A percentile compares a stretch with the other conserved stretches of the same genome.
Conservation (phyloP, 495 filamentous ascomycete species). For the Penicillium dipodomyicola region DNA sequence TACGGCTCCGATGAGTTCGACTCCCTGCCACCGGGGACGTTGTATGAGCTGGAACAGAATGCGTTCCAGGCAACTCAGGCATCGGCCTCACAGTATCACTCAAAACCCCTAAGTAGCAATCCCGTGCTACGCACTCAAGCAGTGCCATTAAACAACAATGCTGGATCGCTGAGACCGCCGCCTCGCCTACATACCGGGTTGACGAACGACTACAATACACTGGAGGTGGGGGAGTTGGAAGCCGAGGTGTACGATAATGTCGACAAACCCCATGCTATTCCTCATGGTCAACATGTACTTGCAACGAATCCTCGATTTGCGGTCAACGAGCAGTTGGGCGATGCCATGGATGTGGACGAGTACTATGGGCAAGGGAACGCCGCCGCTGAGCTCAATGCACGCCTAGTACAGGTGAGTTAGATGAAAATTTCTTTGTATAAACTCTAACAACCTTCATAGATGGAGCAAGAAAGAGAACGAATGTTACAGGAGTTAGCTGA, state of each 20-base stretch:
- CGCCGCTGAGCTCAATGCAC: constrained; percentile 16
- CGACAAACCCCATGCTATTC: constrained; percentile 29
- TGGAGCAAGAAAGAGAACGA: constrained; percentile 51
- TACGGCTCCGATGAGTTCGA: constrained; percentile 66
- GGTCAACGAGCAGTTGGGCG: constrained; percentile 14
- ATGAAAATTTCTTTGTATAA: constrained; percentile 10
- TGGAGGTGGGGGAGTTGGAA: constrained; percentile 56
- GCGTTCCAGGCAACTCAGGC: constrained; percentile 53
- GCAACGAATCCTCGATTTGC: constrained; percentile 9
- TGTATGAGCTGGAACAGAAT: constrained; percentile 55
- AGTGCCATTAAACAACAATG: constrained; percentile 6
- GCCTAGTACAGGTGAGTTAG: constrained; percentile 34
- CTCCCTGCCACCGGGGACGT: constrained; percentile 50
- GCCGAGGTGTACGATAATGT: constrained; percentile 52
- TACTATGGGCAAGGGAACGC: constrained; percentile 24
- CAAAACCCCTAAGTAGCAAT: constrained; percentile 6
- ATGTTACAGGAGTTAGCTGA: constrained; percentile 47
- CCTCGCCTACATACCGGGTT: constrained; percentile 40
- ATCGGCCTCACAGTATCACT: constrained; percentile 18
- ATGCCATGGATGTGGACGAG: constrained; percentile 35
- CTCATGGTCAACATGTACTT: constrained; percentile 17
- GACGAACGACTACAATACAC: constrained; percentile 52
- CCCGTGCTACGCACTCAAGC: constrained; percentile 12
- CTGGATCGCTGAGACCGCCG: constrained; percentile 29
- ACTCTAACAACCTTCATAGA: constrained; percentile 40